A percentile compares a stretch with the other conserved stretches of the same genome.
Conservation (phyloP, 2,329 filamentous ascomycete genomes). For the Aspergillus carbonarius region DNA sequence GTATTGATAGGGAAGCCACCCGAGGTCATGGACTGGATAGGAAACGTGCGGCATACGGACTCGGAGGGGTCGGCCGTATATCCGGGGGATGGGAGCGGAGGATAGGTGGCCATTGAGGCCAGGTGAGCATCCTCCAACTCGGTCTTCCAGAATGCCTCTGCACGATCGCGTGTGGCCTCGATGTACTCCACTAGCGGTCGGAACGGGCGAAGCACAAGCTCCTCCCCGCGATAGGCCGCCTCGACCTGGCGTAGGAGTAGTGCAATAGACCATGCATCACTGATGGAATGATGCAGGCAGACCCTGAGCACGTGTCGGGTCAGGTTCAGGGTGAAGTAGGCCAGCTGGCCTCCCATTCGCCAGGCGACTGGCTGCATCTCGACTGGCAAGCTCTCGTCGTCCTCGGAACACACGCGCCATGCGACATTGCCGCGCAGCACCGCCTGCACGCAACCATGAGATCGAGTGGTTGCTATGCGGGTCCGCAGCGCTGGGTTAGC, state of each 20-base stretch:
- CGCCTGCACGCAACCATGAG: constrained; percentile 13
- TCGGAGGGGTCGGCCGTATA: constrained; percentile 5
- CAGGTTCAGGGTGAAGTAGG: constrained; percentile 6
- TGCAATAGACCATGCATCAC: constrained; percentile 22
- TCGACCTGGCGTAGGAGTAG: constrained; percentile 13
- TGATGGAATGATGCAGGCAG: constrained; percentile 19
- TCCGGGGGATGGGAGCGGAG: constrained; percentile 1
- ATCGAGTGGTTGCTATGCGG: constrained; percentile 10
- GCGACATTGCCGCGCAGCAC: constrained; percentile 8
- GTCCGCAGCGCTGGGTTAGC: constrained; percentile 17
- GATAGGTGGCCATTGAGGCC: neutral
- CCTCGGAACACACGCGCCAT: constrained; percentile 3
- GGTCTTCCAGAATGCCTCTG: constrained; percentile 4
- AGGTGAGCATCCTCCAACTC: neutral
- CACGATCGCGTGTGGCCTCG: neutral
- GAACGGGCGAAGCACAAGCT: constrained; percentile 10
- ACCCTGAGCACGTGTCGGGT: neutral
- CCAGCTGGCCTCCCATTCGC: constrained; percentile 9
- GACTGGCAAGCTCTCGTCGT: neutral
- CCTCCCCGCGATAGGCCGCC: constrained; percentile 13
- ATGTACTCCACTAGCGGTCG: constrained; percentile 17
- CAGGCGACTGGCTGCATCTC: neutral
- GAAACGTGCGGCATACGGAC: neutral
- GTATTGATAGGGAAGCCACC: constrained; percentile 4
- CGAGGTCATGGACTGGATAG: neutral